Base-by-base conservation (phyloP, 1,284 basidiomycete genomes). In the Rhizopogon parksii region DNA sequence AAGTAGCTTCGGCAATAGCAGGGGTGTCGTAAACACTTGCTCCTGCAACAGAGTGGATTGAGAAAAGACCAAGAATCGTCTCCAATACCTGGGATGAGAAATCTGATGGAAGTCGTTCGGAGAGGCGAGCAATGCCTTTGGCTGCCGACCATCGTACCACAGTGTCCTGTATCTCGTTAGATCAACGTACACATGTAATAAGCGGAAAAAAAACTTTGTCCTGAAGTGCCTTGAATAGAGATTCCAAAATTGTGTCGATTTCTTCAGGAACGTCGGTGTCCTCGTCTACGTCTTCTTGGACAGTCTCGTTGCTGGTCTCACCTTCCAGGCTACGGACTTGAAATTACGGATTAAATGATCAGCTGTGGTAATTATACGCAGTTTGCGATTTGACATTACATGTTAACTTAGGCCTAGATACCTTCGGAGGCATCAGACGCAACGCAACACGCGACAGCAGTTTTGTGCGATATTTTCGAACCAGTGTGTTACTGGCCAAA, bases 141-240 rank as follows among this genome's bases (percentile, higher is more conserved):
- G 96, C 91, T 2, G 91, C 82, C 8, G 95, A 94, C 79, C 93
- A 99, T 42, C 96, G 88, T 17, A 99, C 93, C 27, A 94, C 75
- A 0, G 96, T 97, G 63, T 98, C 95, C 91, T 96, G 59, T 3
- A 34, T 36, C 14, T 36, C 19, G 39, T 42, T 24, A 17, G 49
- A 40, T 46, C 43, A 34, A 43, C 21, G 40, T 37, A 38, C 36
- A 40, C 42, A 49, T 24, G 52, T 11, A 52, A 34, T 21, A n/a
- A n/a, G 7, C 15, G 1, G 4, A 14, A 2, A 25, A 60, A 65
- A 38, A 57, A 93, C 93, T 68, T 85, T 91, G 68, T 98, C 92
- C 60, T 91, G 85, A 17, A 98, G 69, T 9, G 78, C 75, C 27
- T 75, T 74, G 62, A 98, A 83, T 1, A 98, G 70, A 35, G 84